Evolutionary conservation across 2,329 filamentous ascomycete species (phyloP), one percentile per base, ranked within the genome.

Genomic region (Aureobasidium sp.): DNA sequence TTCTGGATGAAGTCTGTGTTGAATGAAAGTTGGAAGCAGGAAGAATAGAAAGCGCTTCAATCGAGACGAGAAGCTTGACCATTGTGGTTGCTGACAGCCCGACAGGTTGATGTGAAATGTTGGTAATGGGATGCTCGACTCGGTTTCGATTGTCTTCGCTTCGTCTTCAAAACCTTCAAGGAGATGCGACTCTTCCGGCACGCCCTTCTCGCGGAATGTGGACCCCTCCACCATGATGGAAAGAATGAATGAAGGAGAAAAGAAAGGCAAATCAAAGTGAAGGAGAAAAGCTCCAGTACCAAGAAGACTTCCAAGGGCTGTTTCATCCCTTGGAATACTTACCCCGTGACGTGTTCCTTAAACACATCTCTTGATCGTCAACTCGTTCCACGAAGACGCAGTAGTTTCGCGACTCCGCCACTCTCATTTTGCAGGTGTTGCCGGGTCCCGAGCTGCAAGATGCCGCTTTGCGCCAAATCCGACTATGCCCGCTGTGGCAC

Each of bases 1-100:
- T n/a, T 51, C 50, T 15, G 60, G 50, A 23, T 42, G 37, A n/a
- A 56, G 41, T 34, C 41, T 36, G 8, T 15, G 15, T 48, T 62
- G 60, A 12, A 62, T 10, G 20, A 62, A 62, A 12, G 50, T 55
- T 12, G 60, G 60, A n/a, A 62, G 17, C 20, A 62, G 50, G 29
- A 62, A 62, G 50, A 62, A 56, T 8, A 62, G 34, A 32, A 55
- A 55, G 27, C 41, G 48, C 20, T 48, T 50, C 32, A 29, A 12
- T 10, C 12, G 20, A n/a, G 47, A n/a, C 20, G 39, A 32, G 1
- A 41, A 6, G 17, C n/a, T 17, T 1, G 20, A 10, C 41, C 37
- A 51, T 39, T 62, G 20, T 47, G 60, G 39, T 26, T 9, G 32
- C 20, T 56, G 48, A 3, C 42, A 27, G n/a, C 57, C 47, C 26